Evolutionary conservation across 2,329 filamentous ascomycete species (phyloP).

Genomic region (Colletotrichum kahawae): DNA sequence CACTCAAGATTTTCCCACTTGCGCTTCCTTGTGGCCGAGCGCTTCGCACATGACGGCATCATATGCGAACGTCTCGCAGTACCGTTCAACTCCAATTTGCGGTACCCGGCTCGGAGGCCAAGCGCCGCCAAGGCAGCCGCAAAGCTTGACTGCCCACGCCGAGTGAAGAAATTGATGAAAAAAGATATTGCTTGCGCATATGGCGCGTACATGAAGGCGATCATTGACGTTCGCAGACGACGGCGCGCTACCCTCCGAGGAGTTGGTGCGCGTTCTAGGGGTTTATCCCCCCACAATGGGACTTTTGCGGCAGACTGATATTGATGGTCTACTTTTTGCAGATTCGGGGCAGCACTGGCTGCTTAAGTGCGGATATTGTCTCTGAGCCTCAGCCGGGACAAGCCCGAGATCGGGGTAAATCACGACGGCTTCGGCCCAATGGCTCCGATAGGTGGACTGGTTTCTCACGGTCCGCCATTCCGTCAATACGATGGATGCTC

Average conservation of each 20-base stretch:
- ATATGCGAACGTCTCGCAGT: neutral
- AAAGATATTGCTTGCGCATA: neutral
- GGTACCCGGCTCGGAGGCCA: neutral
- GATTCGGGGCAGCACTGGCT: neutral
- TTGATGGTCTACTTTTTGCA: neutral
- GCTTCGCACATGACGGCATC: neutral
- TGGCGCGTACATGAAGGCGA: neutral
- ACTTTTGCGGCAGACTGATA: neutral
- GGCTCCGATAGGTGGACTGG: neutral
- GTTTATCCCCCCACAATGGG: neutral
- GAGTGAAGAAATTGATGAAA: neutral
- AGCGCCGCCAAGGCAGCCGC: neutral
- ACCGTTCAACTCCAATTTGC: accelerated
- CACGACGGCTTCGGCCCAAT: neutral
- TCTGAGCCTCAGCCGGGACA: neutral
- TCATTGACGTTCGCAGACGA: neutral
- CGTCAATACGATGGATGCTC: neutral
- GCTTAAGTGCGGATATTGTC: neutral
- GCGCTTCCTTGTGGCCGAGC: neutral
- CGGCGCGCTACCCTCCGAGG: neutral
- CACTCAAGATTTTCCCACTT: neutral
- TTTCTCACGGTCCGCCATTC: neutral
- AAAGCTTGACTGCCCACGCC: neutral
- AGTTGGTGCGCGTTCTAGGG: neutral
- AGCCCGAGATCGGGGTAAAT: neutral